Base-by-base conservation (phyloP, 768 basidiomycete genomes). In the Boletus bicolor region DNA sequence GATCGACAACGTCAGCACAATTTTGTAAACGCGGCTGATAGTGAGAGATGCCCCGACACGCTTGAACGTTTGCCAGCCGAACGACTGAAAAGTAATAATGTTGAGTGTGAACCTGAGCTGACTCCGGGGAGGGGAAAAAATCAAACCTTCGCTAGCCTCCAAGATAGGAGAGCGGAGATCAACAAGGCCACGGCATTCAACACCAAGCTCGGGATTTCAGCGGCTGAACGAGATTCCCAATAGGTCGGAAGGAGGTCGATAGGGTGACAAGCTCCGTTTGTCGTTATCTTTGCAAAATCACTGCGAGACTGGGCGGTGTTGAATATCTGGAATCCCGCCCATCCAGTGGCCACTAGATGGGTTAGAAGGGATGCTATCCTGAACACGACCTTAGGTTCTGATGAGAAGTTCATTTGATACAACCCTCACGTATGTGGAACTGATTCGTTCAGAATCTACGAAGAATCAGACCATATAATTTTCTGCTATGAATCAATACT, bases 31-130 rank as follows among this genome's bases (percentile, higher is more conserved):
- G 36, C 84, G 80, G 69, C 87, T 88, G 72, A 92, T 89, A 11
- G 76, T 28, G 28, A 28, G 28, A 28, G 28, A 28, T 28, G 28
- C 28, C 37, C 90, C 89, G 49, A 91, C 83, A 54, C 89, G 86
- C 70, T 90, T 90, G 79, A 91, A 93, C 0, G 89, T 93, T 70
- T 89, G 87, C 89, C 89, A 93, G 43, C 90, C 87, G 67, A 89
- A 92, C 15, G 78, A 64, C 87, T 89, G 6, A 30, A 24, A 17
- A 35, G 41, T 7, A 5, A 14, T 37, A 44, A 8, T 50, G 14
- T 37, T 28, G 28, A 28, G 28, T 28, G 28, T 28, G 5, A 28
- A 6, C 28, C 28, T 6, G 28, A 28, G 28, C 4, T 28, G 28
- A 28, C 28, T 28, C 6, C 28, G 4, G 28, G 28, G 28, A 28